These are phyloP conservation scores for Macrocybe gigantea DNA, from an alignment of 768 basidiomycete genomes.

Conservation along the genomic window DNA sequence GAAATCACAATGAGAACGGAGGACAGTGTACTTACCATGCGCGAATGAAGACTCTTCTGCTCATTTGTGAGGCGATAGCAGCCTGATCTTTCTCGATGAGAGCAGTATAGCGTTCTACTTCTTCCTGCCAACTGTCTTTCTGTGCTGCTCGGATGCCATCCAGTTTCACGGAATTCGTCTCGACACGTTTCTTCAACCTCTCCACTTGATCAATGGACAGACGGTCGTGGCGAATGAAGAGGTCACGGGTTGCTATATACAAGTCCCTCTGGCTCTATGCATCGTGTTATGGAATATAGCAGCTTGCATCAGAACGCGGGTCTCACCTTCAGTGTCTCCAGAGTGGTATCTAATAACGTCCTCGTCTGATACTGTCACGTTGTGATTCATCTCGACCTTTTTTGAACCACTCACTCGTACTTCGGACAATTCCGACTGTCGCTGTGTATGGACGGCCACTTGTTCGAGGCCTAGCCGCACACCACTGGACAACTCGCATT, in stretches of 20 bases:
- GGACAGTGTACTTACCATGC: slow-evolving; percentile 53
- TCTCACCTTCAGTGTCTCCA: slow-evolving; percentile 72
- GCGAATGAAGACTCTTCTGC: slow-evolving; percentile 80
- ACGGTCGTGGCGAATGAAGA: slow-evolving; percentile 85
- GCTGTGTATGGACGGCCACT: slow-evolving; percentile 63
- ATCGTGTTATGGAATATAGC: not conserved
- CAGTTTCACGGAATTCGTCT: slow-evolving; percentile 67
- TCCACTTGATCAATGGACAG: slow-evolving; percentile 87
- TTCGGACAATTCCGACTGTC: slow-evolving; percentile 71
- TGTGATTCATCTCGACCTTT: not conserved
- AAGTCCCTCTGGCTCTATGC: slow-evolving; percentile 73
- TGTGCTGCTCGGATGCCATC: slow-evolving; percentile 63
- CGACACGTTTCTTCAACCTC: slow-evolving; percentile 80
- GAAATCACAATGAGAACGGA: not conserved
- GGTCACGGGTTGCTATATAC: slow-evolving; percentile 80
- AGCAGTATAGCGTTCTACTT: slow-evolving; percentile 69
- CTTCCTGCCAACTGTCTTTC: slow-evolving; percentile 84
- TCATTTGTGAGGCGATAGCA: slow-evolving; percentile 67
- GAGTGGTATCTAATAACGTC: slow-evolving; percentile 54
- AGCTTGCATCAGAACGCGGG: not conserved
- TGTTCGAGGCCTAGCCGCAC: slow-evolving; percentile 66
- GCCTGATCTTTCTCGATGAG: slow-evolving; percentile 84
- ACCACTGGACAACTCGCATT: slow-evolving; percentile 75
- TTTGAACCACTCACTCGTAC: slow-evolving; percentile 47
- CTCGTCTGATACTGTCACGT: slow-evolving; percentile 43